A percentile compares a stretch with the other conserved stretches of the same genome.
phyloP scores from a whole-genome alignment of 2,329 filamentous ascomycete genomes.

The Monilinia polystroma region DNA sequence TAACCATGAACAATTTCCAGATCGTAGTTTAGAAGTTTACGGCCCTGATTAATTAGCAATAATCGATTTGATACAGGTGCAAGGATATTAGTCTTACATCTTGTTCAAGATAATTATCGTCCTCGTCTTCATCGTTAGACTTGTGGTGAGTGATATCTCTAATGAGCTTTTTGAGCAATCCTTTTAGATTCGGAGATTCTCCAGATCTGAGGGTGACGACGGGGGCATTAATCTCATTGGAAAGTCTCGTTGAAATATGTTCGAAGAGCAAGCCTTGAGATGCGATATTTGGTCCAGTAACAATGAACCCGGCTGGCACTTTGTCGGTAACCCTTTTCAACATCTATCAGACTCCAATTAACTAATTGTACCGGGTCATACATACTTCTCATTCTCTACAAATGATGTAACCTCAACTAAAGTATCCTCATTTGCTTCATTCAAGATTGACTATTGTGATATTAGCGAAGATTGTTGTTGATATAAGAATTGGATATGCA shows the following conservation, averaged over 20 bases:
- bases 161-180: conserved; percentile 70
- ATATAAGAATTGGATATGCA: conserved; percentile 34
- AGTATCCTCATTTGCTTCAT: conserved; percentile 60
- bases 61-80: conserved; percentile 3
- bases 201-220: conserved; percentile 68
- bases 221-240: conserved; percentile 48
- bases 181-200: conserved; percentile 73
- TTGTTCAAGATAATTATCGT: conserved; percentile 47
- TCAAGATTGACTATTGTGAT: conserved; percentile 51
- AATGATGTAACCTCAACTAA: conserved; percentile 59
- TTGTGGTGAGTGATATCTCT: conserved; percentile 58
- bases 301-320: conserved; percentile 66
- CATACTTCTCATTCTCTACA: conserved; percentile 40
- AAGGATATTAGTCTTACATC: conserved; percentile 45
- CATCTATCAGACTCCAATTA: conserved; percentile 16
- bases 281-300: conserved; percentile 76
- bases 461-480: conserved; percentile 36
- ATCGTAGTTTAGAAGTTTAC: conserved; percentile 74
- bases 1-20: conserved; percentile 67
- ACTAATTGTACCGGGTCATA: neutral
- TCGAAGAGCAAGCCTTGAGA: conserved; percentile 73
- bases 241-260: conserved; percentile 62
- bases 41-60: conserved; percentile 46
- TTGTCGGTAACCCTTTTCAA: conserved; percentile 27
- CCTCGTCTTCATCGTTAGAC: conserved; percentile 52